These are phyloP conservation scores for Scedosporium minutisporum DNA, from an alignment of 2,329 filamentous ascomycete species.

Conservation along the genomic window DNA sequence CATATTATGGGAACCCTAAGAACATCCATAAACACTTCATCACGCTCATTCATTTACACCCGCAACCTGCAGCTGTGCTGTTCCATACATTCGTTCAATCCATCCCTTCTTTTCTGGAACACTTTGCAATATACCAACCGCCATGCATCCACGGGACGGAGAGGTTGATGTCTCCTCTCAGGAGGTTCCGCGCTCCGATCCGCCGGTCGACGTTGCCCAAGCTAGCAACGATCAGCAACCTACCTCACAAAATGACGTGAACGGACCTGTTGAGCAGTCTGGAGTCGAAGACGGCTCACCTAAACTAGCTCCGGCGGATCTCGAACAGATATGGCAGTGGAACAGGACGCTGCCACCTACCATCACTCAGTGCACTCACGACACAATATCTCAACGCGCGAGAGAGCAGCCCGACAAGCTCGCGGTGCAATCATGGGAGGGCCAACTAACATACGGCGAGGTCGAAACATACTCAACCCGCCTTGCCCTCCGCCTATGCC, in stretches of 20 bases:
- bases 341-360: slow-evolving; percentile 30
- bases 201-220: background rate
- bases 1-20: background rate
- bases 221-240: background rate
- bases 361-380: slow-evolving; percentile 34
- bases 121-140: background rate
- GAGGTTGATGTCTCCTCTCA: background rate
- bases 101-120: background rate
- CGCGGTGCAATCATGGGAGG: slow-evolving; percentile 42
- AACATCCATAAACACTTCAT: background rate
- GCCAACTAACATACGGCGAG: slow-evolving; percentile 34
- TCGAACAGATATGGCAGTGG: slow-evolving; percentile 37
- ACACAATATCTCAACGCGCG: slow-evolving; percentile 31
- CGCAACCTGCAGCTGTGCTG: background rate
- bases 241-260: background rate
- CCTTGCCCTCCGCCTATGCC: slow-evolving; percentile 29
- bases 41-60: background rate
- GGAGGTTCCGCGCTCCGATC: background rate
- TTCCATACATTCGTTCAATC: background rate
- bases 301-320: slow-evolving; percentile 16
- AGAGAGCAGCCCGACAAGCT: slow-evolving; percentile 24
- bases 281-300: background rate
- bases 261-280: background rate
- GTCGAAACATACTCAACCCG: slow-evolving; percentile 31
- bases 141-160: background rate